A percentile compares a stretch with the other conserved stretches of the same genome.
Evolutionary conservation across 2,329 filamentous ascomycete species (phyloP).

Genomic region (Sporothrix brasiliensis): DNA sequence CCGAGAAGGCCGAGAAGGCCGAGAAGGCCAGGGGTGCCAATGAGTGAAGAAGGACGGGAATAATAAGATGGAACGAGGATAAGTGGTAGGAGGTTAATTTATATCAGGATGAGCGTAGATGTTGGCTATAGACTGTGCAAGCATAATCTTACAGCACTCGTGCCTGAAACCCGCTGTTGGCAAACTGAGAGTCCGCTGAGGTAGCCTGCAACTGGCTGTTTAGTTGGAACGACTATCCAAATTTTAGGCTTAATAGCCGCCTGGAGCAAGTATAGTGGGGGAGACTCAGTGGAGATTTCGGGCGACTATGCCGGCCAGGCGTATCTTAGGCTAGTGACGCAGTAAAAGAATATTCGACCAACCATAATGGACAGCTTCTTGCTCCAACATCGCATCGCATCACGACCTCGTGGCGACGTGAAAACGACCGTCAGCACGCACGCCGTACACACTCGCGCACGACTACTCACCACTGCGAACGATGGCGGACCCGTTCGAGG

Average conservation of each 20-base stretch:
- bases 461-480: neutral
- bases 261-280: neutral
- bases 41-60: neutral
- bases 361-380: neutral
- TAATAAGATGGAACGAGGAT: neutral
- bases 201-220: neutral
- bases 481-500: constrained; percentile 88
- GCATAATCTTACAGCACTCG: neutral
- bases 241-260: too few relatives aligned
- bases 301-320: neutral
- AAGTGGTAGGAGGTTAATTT: neutral
- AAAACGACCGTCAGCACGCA: neutral
- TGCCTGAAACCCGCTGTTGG: neutral
- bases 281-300: neutral
- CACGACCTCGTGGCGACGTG: neutral
- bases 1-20: neutral
- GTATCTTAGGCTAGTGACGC: neutral
- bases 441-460: neutral
- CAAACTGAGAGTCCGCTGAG: neutral
- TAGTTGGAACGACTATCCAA: neutral
- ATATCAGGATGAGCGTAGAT: neutral
- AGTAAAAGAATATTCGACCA: neutral
- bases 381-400: constrained; percentile 10
- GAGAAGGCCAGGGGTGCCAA: neutral
- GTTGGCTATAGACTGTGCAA: neutral